These are phyloP conservation scores for Penicillium freii DNA, from an alignment of 2,329 filamentous ascomycete genomes.

Conservation along the genomic window DNA sequence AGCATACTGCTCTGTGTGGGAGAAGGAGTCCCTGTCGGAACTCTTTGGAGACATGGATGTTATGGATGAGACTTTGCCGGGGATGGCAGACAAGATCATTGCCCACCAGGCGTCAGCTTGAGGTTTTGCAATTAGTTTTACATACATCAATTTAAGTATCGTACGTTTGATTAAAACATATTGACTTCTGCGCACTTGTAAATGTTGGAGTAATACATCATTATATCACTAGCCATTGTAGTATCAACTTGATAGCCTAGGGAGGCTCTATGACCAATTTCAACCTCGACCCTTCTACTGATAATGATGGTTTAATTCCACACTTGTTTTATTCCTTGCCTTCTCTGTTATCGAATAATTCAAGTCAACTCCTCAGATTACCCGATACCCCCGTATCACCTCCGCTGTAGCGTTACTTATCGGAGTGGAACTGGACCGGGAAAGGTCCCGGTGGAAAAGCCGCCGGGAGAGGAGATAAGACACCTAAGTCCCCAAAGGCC, in stretches of 20 bases:
- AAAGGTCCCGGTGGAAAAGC: constrained; percentile 5
- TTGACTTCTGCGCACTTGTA: background rate
- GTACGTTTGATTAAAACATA: background rate
- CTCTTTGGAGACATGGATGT: constrained; percentile 33
- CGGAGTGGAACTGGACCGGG: background rate
- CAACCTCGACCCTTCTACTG: background rate
- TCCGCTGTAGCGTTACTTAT: background rate
- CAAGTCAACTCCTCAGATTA: background rate
- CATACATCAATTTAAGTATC: background rate
- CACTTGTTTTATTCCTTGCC: background rate
- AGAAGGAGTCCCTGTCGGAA: constrained; percentile 25
- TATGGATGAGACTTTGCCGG: constrained; percentile 25
- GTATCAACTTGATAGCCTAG: no score
- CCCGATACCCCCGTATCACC: background rate
- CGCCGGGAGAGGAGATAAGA: background rate
- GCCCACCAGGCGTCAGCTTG: constrained; percentile 15
- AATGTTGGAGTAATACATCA: background rate
- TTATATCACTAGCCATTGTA: background rate
- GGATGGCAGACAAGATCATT: constrained; percentile 32
- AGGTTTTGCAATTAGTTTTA: background rate
- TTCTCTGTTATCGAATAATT: no score
- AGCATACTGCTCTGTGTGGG: constrained; percentile 25
- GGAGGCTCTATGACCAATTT: no score
- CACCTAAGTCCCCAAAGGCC: no score
- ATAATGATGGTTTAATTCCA: background rate